Conservation (phyloP, 2,329 filamentous ascomycete species). For the Emergomyces africanus region DNA sequence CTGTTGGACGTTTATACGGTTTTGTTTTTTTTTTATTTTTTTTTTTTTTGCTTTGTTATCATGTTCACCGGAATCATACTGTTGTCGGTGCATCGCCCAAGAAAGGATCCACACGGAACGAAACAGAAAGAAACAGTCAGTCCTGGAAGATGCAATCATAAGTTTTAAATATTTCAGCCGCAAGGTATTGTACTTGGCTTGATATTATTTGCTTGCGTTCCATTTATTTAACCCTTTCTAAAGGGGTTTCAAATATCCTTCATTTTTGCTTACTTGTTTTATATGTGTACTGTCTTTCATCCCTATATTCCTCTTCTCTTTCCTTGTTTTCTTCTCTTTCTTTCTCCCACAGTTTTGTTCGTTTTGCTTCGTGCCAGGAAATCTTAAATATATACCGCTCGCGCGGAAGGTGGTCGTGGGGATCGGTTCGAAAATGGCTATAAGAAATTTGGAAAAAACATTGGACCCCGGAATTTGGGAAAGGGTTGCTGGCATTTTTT, state of each 20-base stretch:
- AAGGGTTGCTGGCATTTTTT: constrained; percentile 1
- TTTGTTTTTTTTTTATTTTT: background rate
- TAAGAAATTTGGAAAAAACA: constrained; percentile 1
- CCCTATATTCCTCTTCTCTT: constrained; percentile 5
- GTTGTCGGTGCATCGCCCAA: background rate
- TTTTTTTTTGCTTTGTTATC: background rate
- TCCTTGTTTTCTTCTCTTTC: constrained; percentile 8
- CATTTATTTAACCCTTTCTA: background rate
- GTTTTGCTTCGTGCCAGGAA: constrained; percentile 8
- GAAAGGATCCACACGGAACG: background rate
- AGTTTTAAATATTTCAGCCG: background rate
- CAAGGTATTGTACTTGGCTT: background rate
- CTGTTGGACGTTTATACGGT: background rate
- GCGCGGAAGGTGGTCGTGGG: constrained; percentile 10
- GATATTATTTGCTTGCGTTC: background rate
- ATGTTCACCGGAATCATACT: background rate
- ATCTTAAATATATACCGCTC: constrained; percentile 11
- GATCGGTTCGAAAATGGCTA: constrained; percentile 4
- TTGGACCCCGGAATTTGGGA: background rate
- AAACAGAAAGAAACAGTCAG: background rate
- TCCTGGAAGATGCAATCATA: background rate
- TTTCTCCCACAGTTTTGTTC: constrained; percentile 6
- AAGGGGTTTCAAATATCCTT: background rate
- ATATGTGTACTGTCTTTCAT: background rate
- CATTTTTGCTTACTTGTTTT: background rate